Conservation (phyloP, 2,329 filamentous ascomycete genomes). For the Massarina eburnea region DNA sequence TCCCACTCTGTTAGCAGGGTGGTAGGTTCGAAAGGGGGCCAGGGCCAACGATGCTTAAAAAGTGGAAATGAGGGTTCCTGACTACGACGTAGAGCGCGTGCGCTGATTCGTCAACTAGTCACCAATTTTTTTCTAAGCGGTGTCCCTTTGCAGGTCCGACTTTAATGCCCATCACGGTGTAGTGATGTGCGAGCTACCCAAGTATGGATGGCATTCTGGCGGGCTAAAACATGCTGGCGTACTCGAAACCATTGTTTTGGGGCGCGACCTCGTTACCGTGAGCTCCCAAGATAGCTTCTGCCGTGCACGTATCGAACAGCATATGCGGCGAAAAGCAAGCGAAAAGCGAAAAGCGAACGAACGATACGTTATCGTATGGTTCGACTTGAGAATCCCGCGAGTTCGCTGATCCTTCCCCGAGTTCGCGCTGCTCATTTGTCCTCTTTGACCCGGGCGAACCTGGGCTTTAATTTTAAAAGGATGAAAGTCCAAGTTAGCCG, state of each 20-base stretch:
- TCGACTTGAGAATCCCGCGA: no score
- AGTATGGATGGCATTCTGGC: no score
- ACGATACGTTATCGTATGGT: no score
- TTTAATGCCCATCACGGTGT: neutral
- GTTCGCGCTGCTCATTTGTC: neutral
- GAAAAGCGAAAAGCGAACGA: no score
- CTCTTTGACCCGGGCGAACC: neutral
- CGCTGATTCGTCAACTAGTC: neutral
- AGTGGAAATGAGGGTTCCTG: slow-evolving; percentile 34
- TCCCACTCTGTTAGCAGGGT: no score
- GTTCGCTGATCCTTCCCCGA: neutral
- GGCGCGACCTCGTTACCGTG: no score
- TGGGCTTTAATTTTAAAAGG: neutral
- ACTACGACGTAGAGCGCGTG: slow-evolving; percentile 2
- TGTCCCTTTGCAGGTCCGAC: neutral
- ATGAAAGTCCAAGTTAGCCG: neutral
- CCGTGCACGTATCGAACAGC: no score
- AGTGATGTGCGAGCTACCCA: neutral
- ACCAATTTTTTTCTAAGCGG: neutral
- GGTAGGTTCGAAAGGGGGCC: no score
- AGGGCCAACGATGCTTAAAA: slow-evolving; percentile 26
- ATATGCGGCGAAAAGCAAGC: no score
- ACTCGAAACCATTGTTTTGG: no score
- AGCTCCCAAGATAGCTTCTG: no score
- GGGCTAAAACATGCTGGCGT: no score